Conservation (phyloP, 768 basidiomycete genomes). For the Zangia roseola region DNA sequence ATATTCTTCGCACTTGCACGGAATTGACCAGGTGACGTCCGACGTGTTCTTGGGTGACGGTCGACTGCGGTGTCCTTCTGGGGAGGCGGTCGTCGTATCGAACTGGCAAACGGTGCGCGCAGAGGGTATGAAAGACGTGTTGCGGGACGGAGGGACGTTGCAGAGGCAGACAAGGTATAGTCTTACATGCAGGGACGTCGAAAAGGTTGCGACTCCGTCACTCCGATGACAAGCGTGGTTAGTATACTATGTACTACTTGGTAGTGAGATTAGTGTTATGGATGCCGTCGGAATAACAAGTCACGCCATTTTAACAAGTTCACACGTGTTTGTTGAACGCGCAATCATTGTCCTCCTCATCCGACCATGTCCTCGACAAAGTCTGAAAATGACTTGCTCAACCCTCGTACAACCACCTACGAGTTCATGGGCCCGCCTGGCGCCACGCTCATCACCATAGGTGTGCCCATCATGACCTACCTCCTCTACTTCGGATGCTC, state of each 20-base stretch:
- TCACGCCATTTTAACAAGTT: neutral
- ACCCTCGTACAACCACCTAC: slow-evolving; percentile 69
- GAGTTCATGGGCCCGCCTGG: slow-evolving; percentile 86
- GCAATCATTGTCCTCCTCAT: neutral
- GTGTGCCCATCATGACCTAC: slow-evolving; percentile 71
- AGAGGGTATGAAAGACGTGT: slow-evolving; percentile 35
- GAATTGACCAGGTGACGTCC: slow-evolving; percentile 59
- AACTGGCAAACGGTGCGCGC: slow-evolving; percentile 57
- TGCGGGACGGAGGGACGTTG: slow-evolving; percentile 52
- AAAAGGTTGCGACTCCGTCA: slow-evolving; percentile 48
- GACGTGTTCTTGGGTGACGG: slow-evolving; percentile 43
- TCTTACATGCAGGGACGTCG: slow-evolving; percentile 83
- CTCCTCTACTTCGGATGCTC: slow-evolving; percentile 77
- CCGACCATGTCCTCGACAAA: slow-evolving; percentile 21
- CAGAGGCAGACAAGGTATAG: slow-evolving; percentile 67
- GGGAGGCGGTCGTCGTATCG: slow-evolving; percentile 41
- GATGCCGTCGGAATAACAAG: too few relatives aligned
- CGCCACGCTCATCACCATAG: slow-evolving; percentile 65
- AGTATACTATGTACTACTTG: too few relatives aligned
- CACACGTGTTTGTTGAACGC: neutral
- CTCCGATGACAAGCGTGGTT: too few relatives aligned
- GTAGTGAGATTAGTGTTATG: too few relatives aligned
- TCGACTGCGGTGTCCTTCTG: slow-evolving; percentile 23
- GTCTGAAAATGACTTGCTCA: slow-evolving; percentile 41
- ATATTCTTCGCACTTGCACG: slow-evolving; percentile 76